Percentiles rank a stretch among this genome's conserved stretches.
phyloP scores from a whole-genome alignment of 345 rosid genomes.

The Boechera stricta region DNA sequence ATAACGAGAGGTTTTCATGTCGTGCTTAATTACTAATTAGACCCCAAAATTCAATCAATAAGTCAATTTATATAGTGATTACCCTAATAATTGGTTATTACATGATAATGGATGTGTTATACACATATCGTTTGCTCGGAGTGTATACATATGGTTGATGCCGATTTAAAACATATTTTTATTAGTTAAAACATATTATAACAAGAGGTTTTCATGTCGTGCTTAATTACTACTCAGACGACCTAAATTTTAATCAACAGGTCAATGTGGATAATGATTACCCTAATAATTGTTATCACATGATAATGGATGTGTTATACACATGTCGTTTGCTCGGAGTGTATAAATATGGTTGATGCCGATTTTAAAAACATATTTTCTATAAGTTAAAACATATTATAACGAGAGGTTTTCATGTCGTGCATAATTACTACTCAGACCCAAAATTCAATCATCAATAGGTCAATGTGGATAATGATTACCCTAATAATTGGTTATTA shows the following conservation, averaged over 20 bases:
- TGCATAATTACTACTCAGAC: not conserved
- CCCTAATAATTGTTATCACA: no score
- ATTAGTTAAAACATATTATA: not conserved
- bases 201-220: not conserved
- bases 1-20: constrained; percentile 24
- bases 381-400: not conserved
- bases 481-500: constrained; percentile 21
- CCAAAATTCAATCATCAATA: constrained; percentile 8
- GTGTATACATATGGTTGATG: not conserved
- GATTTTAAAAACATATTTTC: not conserved
- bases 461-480: constrained; percentile 13
- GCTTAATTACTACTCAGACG: not conserved
- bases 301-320: no score
- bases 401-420: not conserved
- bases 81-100: constrained; percentile 23
- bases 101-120: constrained; percentile 20
- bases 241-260: no score
- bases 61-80: constrained; percentile 9
- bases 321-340: no score
- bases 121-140: constrained; percentile 24
- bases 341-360: no score
- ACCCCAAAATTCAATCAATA: not conserved
- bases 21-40: not conserved
- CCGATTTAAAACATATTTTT: not conserved
- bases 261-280: no score